phyloP scores from a whole-genome alignment of 768 basidiomycete genomes.

The Tulasnella sp. region DNA sequence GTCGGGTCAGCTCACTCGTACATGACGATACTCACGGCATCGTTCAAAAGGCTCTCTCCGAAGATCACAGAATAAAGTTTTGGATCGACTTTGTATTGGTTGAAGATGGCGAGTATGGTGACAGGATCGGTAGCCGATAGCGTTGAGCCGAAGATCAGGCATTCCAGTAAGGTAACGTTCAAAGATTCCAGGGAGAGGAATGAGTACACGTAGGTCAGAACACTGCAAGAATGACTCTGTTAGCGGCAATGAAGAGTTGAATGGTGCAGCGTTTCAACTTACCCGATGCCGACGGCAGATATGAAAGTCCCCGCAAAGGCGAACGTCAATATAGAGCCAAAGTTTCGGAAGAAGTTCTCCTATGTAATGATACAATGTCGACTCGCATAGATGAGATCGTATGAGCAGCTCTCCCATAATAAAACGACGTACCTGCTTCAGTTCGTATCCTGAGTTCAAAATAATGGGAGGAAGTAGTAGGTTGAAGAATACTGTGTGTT shows the following conservation, averaged over 20 bases:
- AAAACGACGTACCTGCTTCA: slow-evolving; percentile 66
- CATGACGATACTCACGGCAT: slow-evolving; percentile 99
- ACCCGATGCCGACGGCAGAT: slow-evolving; percentile 94
- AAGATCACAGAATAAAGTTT: slow-evolving; percentile 97
- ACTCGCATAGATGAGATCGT: background rate
- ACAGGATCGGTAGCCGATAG: slow-evolving; percentile 96
- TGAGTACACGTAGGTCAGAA: slow-evolving; percentile 90
- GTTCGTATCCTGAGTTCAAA: slow-evolving; percentile 92
- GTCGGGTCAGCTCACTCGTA: slow-evolving; percentile 70
- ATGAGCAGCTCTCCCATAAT: background rate
- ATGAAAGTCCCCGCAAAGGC: slow-evolving; percentile 95
- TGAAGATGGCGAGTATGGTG: slow-evolving; percentile 96
- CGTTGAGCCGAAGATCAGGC: slow-evolving; percentile 91
- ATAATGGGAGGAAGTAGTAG: slow-evolving; percentile 97
- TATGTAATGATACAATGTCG: slow-evolving; percentile 27
- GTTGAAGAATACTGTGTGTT: slow-evolving; percentile 96
- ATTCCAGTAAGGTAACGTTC: slow-evolving; percentile 78
- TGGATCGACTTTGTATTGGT: slow-evolving; percentile 96
- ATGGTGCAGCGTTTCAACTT: slow-evolving; percentile 29
- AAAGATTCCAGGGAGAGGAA: slow-evolving; percentile 86
- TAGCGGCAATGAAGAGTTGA: background rate
- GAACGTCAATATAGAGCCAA: slow-evolving; percentile 88
- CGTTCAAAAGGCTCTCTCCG: slow-evolving; percentile 92
- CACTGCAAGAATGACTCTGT: slow-evolving; percentile 50
- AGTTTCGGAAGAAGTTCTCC: slow-evolving; percentile 99